Conservation (phyloP, 164 flowering plant species). For the Warburgia ugandensis region DNA sequence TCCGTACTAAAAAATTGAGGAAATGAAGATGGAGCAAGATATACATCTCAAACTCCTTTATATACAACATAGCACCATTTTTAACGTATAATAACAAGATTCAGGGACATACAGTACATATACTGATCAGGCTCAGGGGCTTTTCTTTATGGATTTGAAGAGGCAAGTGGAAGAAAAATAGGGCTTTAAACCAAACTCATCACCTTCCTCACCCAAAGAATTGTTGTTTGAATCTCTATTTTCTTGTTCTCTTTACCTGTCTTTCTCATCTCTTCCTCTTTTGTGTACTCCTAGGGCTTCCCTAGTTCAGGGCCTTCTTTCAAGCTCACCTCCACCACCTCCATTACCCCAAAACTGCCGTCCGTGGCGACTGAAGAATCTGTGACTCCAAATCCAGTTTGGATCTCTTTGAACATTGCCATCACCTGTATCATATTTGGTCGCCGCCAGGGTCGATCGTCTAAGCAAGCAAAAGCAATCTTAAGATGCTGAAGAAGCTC, state of each 20-base stretch:
- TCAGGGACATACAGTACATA: conserved; percentile 33
- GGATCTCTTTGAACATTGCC: conserved; percentile 93
- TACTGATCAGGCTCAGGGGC: conserved; percentile 18
- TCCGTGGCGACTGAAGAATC: conserved; percentile 38
- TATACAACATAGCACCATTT: conserved; percentile 19
- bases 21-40: too few species aligned
- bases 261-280: conserved; percentile 5
- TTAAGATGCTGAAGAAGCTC: conserved; percentile 81
- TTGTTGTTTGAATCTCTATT: too few species aligned
- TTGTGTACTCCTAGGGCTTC: conserved; percentile 25
- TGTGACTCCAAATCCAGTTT: conserved; percentile 61
- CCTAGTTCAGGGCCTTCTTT: conserved; percentile 54
- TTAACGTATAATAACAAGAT: conserved; percentile 33
- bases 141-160: not conserved
- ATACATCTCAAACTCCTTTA: conserved; percentile 1
- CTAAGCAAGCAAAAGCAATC: conserved; percentile 82
- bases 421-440: conserved; percentile 95
- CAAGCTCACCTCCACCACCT: conserved; percentile 64
- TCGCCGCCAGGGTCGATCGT: conserved; percentile 68
- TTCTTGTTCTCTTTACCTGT: not conserved
- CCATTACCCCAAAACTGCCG: conserved; percentile 41
- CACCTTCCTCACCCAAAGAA: conserved; percentile 22
- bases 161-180: conserved; percentile 24
- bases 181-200: conserved; percentile 10
- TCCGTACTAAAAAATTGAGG: not conserved